Evolutionary conservation across 2,329 filamentous ascomycete genomes (phyloP).

Genomic region (Talaromyces sp.): DNA sequence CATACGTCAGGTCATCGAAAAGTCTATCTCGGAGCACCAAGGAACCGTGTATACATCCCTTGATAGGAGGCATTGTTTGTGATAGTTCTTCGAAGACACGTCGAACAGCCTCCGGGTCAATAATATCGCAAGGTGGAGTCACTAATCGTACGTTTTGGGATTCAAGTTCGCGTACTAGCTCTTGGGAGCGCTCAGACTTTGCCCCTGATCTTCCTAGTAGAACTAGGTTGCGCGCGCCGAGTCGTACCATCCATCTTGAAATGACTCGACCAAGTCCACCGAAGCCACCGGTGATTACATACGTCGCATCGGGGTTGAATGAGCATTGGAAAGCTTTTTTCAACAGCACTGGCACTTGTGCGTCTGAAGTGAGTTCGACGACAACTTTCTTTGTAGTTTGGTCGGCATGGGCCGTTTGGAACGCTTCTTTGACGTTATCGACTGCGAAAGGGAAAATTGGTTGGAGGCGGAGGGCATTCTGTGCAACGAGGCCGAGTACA

Average conservation of each 20-base stretch:
- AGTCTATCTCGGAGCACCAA: constrained; percentile 16
- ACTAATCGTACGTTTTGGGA: background rate
- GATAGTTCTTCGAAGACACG: constrained; percentile 5
- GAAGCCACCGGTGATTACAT: constrained; percentile 1
- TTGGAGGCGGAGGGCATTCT: background rate
- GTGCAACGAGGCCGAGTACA: background rate
- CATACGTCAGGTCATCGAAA: constrained; percentile 24
- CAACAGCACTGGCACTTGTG: background rate
- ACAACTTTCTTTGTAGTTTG: background rate
- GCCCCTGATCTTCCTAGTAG: background rate
- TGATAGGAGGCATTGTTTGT: constrained; percentile 17
- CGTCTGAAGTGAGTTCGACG: background rate
- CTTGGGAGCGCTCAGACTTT: background rate
- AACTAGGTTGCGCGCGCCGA: background rate
- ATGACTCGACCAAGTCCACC: constrained; percentile 4
- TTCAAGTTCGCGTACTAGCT: background rate
- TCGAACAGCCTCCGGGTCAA: background rate
- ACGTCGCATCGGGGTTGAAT: background rate
- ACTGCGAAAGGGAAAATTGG: background rate
- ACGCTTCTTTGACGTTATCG: background rate
- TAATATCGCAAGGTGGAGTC: background rate
- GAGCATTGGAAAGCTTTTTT: background rate
- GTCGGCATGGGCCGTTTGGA: background rate
- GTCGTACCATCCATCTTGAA: constrained; percentile 1
- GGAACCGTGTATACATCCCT: constrained; percentile 21